These are phyloP conservation scores for Madurella fahalii DNA, from an alignment of 2,329 filamentous ascomycete genomes.

Conservation along the genomic window DNA sequence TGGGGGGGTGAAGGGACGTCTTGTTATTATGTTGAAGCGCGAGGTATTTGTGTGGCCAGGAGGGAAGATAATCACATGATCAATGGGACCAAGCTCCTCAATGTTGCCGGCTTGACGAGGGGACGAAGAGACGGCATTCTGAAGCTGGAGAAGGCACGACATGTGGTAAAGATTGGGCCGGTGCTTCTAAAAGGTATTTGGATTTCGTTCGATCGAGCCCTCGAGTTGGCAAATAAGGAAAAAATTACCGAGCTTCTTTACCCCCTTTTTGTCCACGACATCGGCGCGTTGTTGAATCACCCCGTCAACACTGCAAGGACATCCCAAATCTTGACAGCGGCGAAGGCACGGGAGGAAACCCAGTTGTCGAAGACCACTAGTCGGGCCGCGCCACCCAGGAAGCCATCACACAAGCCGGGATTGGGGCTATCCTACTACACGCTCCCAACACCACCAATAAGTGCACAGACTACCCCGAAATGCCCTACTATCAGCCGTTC, in stretches of 20 bases:
- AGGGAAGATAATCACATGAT: slow-evolving; percentile 99
- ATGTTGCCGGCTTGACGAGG: slow-evolving; percentile 96
- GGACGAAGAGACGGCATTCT: slow-evolving; percentile 92
- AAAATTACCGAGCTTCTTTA: slow-evolving; percentile 96
- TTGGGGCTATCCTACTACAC: too few relatives aligned
- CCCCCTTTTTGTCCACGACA: slow-evolving; percentile 96
- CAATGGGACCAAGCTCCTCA: slow-evolving; percentile 94
- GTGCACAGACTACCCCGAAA: too few relatives aligned
- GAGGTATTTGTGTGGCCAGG: slow-evolving; percentile 90
- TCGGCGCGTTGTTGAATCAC: slow-evolving; percentile 88
- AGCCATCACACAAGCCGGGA: too few relatives aligned
- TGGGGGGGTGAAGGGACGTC: slow-evolving; percentile 98
- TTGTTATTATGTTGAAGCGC: slow-evolving; percentile 95
- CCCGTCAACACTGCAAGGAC: slow-evolving; percentile 63
- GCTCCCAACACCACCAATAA: too few relatives aligned
- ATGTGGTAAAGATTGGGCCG: slow-evolving; percentile 97
- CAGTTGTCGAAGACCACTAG: too few relatives aligned
- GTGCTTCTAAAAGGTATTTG: slow-evolving; percentile 99
- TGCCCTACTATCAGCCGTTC: too few relatives aligned
- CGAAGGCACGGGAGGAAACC: too few relatives aligned
- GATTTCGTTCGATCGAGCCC: slow-evolving; percentile 96
- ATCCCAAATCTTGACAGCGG: too few relatives aligned
- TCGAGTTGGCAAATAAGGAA: slow-evolving; percentile 99
- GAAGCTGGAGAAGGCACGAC: slow-evolving; percentile 94
- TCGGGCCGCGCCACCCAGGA: too few relatives aligned